phyloP scores from a whole-genome alignment of 139 green algal genomes.

The Volvox reticuliferus region DNA sequence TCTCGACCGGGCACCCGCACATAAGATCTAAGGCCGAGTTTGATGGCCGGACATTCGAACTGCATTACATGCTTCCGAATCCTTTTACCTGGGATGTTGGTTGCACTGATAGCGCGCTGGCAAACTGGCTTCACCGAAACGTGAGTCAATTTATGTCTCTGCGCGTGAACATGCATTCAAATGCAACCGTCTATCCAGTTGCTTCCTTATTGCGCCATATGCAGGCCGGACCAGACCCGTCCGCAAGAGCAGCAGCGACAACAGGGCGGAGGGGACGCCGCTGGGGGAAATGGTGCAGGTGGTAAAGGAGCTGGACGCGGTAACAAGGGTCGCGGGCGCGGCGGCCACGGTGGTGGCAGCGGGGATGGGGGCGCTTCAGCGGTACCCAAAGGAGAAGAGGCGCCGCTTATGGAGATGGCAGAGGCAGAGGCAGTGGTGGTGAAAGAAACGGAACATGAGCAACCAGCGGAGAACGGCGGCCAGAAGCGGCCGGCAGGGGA shows the following conservation, averaged over 20 bases:
- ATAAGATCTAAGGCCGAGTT: no score
- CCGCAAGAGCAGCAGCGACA: neutral
- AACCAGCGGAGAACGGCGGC: neutral
- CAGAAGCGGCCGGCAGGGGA: neutral
- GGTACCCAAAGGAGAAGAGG: neutral
- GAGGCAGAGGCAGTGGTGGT: neutral
- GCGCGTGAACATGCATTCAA: no score
- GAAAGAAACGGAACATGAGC: neutral
- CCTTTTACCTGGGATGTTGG: no score
- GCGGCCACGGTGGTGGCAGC: neutral
- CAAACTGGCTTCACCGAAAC: no score
- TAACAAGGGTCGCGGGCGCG: neutral
- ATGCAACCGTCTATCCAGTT: no score
- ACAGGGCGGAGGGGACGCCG: neutral
- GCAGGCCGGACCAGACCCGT: slow-evolving; percentile 36
- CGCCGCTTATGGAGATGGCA: neutral
- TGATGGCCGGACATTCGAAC: no score
- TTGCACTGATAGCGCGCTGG: no score
- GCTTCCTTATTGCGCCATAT: neutral
- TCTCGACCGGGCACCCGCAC: no score
- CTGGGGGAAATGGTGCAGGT: neutral
- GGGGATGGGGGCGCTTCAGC: neutral
- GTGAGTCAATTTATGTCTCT: no score
- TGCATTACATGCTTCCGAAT: no score
- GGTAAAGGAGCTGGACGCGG: neutral